A percentile compares a stretch with the other conserved stretches of the same genome.
Conservation (phyloP, 495 filamentous ascomycete genomes). For the Xylaria telfairii region DNA sequence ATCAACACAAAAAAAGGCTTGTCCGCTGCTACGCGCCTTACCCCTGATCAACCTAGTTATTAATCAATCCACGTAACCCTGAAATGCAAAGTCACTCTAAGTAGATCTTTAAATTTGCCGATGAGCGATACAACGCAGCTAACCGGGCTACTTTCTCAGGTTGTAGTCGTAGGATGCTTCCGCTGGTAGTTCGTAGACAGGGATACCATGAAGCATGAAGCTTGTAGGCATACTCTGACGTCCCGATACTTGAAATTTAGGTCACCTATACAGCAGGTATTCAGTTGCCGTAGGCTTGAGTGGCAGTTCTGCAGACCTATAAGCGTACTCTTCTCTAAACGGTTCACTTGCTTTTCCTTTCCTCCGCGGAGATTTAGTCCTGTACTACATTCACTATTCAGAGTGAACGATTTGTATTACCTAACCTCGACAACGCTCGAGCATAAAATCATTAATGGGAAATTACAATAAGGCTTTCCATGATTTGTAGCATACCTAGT, state of each 20-base stretch:
- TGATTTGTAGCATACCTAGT: background rate
- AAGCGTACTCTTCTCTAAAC: background rate
- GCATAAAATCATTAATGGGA: background rate
- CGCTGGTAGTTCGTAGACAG: background rate
- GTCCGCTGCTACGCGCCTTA: background rate
- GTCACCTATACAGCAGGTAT: background rate
- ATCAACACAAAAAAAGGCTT: background rate
- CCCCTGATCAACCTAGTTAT: conserved; percentile 1
- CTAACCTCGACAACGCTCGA: background rate
- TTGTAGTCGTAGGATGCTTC: background rate
- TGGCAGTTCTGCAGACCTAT: background rate
- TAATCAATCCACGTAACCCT: background rate
- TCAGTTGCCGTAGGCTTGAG: background rate
- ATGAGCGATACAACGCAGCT: background rate
- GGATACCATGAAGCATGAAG: background rate
- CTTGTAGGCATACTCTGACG: background rate
- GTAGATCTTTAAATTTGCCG: background rate
- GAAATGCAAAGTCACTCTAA: background rate
- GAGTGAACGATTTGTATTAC: background rate
- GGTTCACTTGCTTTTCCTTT: background rate
- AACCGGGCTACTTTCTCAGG: background rate
- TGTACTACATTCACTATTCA: background rate
- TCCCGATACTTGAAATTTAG: background rate
- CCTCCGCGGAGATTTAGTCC: background rate
- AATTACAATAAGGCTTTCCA: background rate